Evolutionary conservation across 169 alveolate species (phyloP), one percentile per base, ranked within the genome.

Genomic region (Babesia ovata): DNA sequence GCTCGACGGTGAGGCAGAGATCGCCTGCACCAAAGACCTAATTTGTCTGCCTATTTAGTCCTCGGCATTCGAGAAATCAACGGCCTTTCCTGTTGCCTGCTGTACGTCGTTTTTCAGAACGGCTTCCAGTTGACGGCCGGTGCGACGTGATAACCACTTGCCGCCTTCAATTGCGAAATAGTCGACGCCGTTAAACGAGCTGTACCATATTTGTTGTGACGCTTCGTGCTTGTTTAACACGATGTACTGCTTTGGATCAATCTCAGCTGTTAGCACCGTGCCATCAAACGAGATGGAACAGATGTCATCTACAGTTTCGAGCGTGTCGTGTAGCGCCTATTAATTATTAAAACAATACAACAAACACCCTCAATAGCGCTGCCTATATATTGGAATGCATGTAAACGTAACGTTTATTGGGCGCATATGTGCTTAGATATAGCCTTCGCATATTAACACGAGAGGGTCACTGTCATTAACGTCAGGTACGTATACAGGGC

Each of bases 151-250:
- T 21, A 65, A 19, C 88, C 88, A 81, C 49, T 72, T 81, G 44
- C 70, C 79, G 57, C 49, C 69, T 22, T 54, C 69, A 13, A 16
- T 26, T 46, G 67, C 62, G 63, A 81, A 81, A 36, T 81, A 81
- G 70, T 81, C 88, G 16, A 81, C 79, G 21, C 88, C 87, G 44
- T 48, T 49, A 44, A 73, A 81, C 2, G 88, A 81, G 45, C 83
- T 69, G 44, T 81, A 81, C 88, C 88, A 81, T 21, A 81, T 61
- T 46, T 81, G 75, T 39, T 81, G 84, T 9, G 88, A 81, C 3
- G 88, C 83, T 29, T 81, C 88, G 60, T 81, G 88, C 28, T 81
- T 81, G 49, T 81, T 81, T 28, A 81, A 65, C 24, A 81, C 84
- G 8, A 81, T 81, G 48, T 52, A 67, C 50, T 72, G 75, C 33